Base-by-base conservation (phyloP, 805 yeast species). In the Teunomyces gatunensis region DNA sequence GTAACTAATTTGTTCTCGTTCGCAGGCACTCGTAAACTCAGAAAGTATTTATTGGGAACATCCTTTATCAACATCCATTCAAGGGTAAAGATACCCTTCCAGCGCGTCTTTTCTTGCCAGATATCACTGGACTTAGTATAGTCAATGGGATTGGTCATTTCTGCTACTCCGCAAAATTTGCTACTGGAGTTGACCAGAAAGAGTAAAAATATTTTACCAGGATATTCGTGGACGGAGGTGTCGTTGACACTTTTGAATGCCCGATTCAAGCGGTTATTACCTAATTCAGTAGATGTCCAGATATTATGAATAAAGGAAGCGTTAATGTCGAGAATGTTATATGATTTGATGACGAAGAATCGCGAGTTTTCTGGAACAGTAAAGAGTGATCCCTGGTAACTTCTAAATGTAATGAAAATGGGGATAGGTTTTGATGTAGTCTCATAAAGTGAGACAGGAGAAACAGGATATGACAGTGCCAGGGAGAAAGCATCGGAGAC, bases 241-340 rank as follows among this genome's bases (percentile, higher is more conserved):
- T 44, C 27, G 17, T 48, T 36, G 42, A 54, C 47, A 17, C 60
- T 63, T 3, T 54, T 52, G 47, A 51, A 81, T 0, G 83, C 80
- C 46, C 63, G 68, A 39, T 75, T 68, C 39, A 82, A 64, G 44
- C 84, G 64, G 49, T 69, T 74, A 53, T 81, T 81, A 0, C 86
- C 87, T 44, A 74, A 64, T 27, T 71, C 77, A 0, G 86, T 81
- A 0, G 85, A 80, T 0, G 85, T 73, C 87, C 87, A 82, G 20
- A 80, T 69, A 9, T 71, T 69, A 50, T 80, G 69, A 40, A 63
- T 51, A 49, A 74, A 75, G 2, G 85, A 77, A 6, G 80, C 71
- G 45, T 65, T 67, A 10, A 82, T 75, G 54, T 82, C 83, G 12
- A 65, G 60, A 21, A 74, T 64, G 42, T 68, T 74, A 57, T 67